phyloP scores from a whole-genome alignment of 805 yeast genomes.

The Saccharomycopsis sp. region DNA sequence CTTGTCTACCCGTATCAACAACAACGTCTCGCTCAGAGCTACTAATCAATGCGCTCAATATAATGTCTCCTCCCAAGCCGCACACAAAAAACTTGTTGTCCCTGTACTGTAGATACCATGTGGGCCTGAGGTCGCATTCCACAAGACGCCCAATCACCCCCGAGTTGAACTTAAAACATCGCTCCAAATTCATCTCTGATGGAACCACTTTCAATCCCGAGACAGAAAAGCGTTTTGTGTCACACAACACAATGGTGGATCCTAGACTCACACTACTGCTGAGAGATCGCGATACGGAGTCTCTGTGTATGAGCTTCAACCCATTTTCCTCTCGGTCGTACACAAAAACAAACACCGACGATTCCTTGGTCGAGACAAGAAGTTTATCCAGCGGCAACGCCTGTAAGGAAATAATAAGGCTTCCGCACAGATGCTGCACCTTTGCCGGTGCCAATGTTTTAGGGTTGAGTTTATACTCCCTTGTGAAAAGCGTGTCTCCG shows the following conservation, averaged over 20 bases:
- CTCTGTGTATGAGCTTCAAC: not conserved
- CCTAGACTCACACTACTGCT: not conserved
- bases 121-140: not conserved
- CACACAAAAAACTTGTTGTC: constrained; percentile 5
- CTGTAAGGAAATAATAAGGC: constrained; percentile 2
- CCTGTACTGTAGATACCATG: not conserved
- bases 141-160: not conserved
- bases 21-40: not conserved
- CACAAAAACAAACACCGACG: constrained; percentile 1
- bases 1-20: not conserved
- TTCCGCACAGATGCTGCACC: constrained; percentile 10
- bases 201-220: constrained; percentile 2
- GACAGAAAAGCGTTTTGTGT: constrained; percentile 8
- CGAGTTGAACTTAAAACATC: not conserved
- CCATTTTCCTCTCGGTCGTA: not conserved
- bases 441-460: constrained; percentile 7
- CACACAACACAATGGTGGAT: constrained; percentile 6
- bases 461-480: constrained; percentile 3
- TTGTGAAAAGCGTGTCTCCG: constrained; percentile 6
- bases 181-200: not conserved
- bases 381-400: constrained; percentile 1
- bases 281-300: constrained; percentile 5
- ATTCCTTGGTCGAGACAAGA: constrained; percentile 5
- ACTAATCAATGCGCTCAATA: not conserved
- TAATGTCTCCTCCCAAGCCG: constrained; percentile 10